Evolutionary conservation across 345 rosid genomes (phyloP).

Genomic region (Gossypium rotundifolium): DNA sequence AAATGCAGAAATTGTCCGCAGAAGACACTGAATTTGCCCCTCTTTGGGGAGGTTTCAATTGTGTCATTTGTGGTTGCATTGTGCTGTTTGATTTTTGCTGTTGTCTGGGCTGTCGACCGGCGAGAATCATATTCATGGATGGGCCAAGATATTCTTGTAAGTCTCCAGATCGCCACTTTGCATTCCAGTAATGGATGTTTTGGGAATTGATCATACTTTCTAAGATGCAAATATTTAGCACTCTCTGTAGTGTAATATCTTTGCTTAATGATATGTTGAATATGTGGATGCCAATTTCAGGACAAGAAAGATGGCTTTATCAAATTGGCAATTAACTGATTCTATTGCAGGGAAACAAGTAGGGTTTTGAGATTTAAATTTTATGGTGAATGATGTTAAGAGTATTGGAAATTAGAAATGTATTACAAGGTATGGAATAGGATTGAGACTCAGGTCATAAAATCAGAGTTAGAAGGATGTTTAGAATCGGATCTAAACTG

Average conservation of each 20-base stretch:
- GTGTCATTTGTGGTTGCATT: slow-evolving; percentile 56
- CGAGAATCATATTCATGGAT: slow-evolving; percentile 73
- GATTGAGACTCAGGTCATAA: neutral
- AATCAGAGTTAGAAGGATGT: neutral
- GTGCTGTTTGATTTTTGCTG: slow-evolving; percentile 56
- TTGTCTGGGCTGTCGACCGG: slow-evolving; percentile 68
- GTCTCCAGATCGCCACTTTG: slow-evolving; percentile 18
- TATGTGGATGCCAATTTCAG: neutral
- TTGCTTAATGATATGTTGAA: neutral
- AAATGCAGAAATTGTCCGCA: slow-evolving; percentile 42
- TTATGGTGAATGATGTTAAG: neutral
- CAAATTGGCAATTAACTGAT: neutral
- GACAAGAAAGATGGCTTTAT: neutral
- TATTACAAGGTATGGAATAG: neutral
- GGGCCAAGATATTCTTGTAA: slow-evolving; percentile 98
- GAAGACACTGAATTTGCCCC: slow-evolving; percentile 56
- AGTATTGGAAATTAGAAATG: neutral
- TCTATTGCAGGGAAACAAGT: neutral
- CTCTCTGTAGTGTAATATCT: neutral
- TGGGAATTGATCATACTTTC: neutral
- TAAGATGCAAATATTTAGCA: neutral
- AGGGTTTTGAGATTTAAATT: neutral
- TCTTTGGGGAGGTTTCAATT: slow-evolving; percentile 59
- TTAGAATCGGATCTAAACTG: neutral
- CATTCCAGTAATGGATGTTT: neutral